Base-by-base conservation (phyloP, 768 basidiomycete genomes). In the Tylopilus felleus region DNA sequence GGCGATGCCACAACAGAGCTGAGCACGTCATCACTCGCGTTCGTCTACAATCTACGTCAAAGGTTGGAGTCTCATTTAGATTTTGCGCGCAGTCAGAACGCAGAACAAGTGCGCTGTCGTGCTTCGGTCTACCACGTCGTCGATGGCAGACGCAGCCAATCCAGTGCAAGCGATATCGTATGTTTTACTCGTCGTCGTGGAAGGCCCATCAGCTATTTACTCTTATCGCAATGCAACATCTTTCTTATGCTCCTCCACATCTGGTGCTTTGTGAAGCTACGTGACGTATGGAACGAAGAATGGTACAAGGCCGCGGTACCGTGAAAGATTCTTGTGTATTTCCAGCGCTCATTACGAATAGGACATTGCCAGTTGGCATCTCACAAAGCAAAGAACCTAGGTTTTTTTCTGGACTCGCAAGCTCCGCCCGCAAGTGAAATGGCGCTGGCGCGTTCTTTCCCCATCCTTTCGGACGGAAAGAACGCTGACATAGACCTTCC, bases 201-300 rank as follows among this genome's bases (percentile, higher is more conserved):
- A 47, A 51, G 52, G 55, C 52, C 8, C 25, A 58, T 28, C 49
- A 29, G 52, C 45, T 36, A 51, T 41, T 51, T 55, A 38, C 51
- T 58, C 46, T 52, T 61, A 63, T 59, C 64, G 59, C 59, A 58
- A 64, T 58, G 56, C 53, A 41, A 51, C 51, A 53, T 57, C 53
- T 54, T 54, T 52, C 31, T 43, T 46, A 23, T 40, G 8, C 19
- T 16, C 39, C 45, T 10, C 13, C 47, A 28, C 51, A 40, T 43
- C 33, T 52, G 56, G 49, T 49, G 47, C 56, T 22, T 41, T 54
- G 44, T 51, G 60, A 49, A 58, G 53, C 48, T 40, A 8, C 35
- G 23, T 50, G 17, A 35, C 43, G 21, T 12, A 44, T 41, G 4
- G 25, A n/a, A 47, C 4, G 36, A 28, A 23, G 38, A 38, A 44